Evolutionary conservation across 805 yeast species (phyloP).

Genomic region (Phaffomyces opuntiae): DNA sequence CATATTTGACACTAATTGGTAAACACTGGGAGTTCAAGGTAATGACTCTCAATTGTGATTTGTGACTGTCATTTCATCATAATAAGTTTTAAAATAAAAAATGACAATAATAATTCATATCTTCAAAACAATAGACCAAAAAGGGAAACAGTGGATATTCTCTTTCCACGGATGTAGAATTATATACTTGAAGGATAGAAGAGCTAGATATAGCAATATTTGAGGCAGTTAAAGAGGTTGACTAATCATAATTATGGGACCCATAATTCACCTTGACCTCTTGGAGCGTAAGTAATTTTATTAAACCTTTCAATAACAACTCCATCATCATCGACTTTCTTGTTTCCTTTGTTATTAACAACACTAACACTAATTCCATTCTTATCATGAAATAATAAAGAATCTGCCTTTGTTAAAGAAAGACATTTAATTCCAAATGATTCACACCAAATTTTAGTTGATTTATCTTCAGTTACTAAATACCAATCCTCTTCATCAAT

Average conservation of each 20-base stretch:
- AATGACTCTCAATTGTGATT: too few species aligned
- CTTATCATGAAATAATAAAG: constrained; percentile 8
- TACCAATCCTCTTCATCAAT: constrained; percentile 41
- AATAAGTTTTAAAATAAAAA: too few species aligned
- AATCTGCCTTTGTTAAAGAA: constrained; percentile 44
- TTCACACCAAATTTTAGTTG: constrained; percentile 45
- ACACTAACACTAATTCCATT: constrained; percentile 4
- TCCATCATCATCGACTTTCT: background rate
- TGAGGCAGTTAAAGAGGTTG: background rate
- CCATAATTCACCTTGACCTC: constrained; percentile 59
- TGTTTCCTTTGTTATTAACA: background rate
- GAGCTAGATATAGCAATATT: too few species aligned
- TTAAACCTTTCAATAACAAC: constrained; percentile 37
- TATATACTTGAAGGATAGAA: too few species aligned
- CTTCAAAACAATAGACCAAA: too few species aligned
- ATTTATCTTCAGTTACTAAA: constrained; percentile 54
- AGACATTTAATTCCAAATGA: constrained; percentile 48
- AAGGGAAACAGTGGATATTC: too few species aligned
- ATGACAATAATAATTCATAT: too few species aligned
- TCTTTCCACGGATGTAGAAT: too few species aligned
- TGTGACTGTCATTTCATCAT: too few species aligned
- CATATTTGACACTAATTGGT: too few species aligned
- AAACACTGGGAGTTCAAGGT: too few species aligned
- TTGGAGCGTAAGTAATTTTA: constrained; percentile 48
- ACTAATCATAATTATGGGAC: constrained; percentile 32